These are phyloP conservation scores for Pyracantha coccinea DNA, from an alignment of 331 rosid genomes.

Conservation along the genomic window DNA sequence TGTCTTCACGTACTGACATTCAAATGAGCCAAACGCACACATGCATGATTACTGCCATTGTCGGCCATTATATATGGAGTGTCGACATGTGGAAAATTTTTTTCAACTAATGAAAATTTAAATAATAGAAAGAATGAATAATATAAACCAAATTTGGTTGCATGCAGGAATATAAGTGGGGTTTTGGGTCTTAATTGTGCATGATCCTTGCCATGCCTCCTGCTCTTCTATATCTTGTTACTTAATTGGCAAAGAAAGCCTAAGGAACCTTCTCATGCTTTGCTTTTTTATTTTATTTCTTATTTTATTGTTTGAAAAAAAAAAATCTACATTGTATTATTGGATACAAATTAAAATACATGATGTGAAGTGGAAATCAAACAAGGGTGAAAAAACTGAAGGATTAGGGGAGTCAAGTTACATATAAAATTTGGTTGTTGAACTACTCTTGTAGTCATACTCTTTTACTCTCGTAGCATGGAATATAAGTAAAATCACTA, in stretches of 20 bases:
- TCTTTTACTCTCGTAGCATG: too few relatives aligned
- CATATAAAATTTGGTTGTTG: too few relatives aligned
- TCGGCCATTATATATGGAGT: not conserved
- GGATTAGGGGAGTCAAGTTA: too few relatives aligned
- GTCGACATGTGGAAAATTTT: not conserved
- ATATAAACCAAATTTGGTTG: not conserved
- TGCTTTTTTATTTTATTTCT: too few relatives aligned
- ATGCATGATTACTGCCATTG: conserved; percentile 23
- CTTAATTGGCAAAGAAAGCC: not conserved
- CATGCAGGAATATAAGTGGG: not conserved
- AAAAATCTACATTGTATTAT: too few relatives aligned
- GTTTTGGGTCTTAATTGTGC: not conserved
- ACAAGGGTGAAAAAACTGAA: too few relatives aligned
- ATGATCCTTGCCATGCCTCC: conserved; percentile 6
- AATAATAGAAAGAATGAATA: not conserved
- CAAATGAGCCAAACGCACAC: not conserved
- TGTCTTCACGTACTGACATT: not conserved
- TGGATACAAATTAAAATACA: too few relatives aligned
- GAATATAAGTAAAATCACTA: too few relatives aligned
- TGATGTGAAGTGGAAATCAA: too few relatives aligned
- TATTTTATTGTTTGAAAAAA: too few relatives aligned
- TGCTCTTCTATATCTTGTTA: not conserved
- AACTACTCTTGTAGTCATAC: too few relatives aligned
- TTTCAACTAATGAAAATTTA: not conserved
- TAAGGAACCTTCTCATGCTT: not conserved